Percentiles rank a stretch among this genome's conserved stretches.
These are phyloP conservation scores for Dactylis glomerata DNA, from an alignment of 176 grass and related monocot species.

Conservation along the genomic window DNA sequence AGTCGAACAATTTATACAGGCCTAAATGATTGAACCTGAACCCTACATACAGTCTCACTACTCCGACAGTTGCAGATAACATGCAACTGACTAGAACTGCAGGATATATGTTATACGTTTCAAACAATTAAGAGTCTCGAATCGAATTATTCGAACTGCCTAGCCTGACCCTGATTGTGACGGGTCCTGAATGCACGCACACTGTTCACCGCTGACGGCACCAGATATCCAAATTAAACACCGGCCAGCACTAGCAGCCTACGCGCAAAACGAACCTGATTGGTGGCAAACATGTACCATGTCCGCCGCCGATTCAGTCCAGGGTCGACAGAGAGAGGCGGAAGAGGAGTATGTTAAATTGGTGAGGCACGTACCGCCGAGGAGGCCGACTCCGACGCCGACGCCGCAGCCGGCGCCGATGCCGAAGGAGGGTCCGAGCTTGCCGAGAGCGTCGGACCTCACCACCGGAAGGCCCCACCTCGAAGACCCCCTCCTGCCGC, in stretches of 20 bases:
- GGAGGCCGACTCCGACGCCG: conserved; percentile 68
- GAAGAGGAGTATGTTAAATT: not conserved
- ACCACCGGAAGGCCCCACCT: conserved; percentile 58
- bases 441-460: conserved; percentile 66
- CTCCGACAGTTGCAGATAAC: not conserved
- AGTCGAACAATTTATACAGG: not conserved
- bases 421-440: conserved; percentile 71
- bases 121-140: not conserved
- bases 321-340: not conserved
- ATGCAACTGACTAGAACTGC: not conserved
- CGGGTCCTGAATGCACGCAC: not conserved
- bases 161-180: not conserved
- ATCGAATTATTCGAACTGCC: not conserved
- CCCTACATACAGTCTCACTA: not conserved
- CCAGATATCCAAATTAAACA: not conserved
- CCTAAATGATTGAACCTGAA: not conserved
- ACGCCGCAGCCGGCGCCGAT: conserved; percentile 81
- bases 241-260: not conserved
- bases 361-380: conserved; percentile 58
- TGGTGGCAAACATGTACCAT: not conserved
- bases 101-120: too few relatives aligned
- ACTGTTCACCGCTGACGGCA: not conserved
- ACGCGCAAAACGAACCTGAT: not conserved
- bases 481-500: conserved; percentile 30
- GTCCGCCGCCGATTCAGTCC: not conserved